A percentile compares a stretch with the other conserved stretches of the same genome.
Evolutionary conservation across 495 filamentous ascomycete species (phyloP).

Genomic region (Elasticomyces elasticus): DNA sequence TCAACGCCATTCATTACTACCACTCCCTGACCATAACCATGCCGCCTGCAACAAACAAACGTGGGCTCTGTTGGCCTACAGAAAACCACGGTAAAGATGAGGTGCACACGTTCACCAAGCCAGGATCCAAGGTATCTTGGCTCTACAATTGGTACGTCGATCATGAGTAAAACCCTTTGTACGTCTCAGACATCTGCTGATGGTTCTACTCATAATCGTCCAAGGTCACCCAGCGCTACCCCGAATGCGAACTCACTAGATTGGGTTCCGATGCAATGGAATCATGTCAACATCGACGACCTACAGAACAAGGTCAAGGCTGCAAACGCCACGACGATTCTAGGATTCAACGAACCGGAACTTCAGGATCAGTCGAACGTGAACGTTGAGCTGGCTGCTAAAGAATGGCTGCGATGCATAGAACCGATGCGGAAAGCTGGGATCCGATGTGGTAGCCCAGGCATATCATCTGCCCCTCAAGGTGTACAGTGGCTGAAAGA

Average conservation of each 20-base stretch:
- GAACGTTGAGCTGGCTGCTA: slow-evolving; percentile 10
- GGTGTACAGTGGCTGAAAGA: slow-evolving; percentile 17
- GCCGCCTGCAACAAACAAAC: slow-evolving; percentile 3
- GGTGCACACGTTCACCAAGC: slow-evolving; percentile 16
- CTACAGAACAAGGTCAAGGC: slow-evolving; percentile 5
- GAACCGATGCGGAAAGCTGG: slow-evolving; percentile 17
- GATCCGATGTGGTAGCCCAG: slow-evolving; percentile 16
- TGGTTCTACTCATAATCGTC: too few species aligned
- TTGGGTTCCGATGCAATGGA: slow-evolving; percentile 22
- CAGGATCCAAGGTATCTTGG: slow-evolving; percentile 18
- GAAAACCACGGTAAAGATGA: slow-evolving; percentile 14
- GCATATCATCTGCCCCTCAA: slow-evolving; percentile 20
- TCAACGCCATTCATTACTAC: not conserved
- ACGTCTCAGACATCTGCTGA: too few species aligned
- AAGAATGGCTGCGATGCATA: slow-evolving; percentile 16
- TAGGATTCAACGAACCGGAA: slow-evolving; percentile 22
- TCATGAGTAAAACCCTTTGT: too few species aligned
- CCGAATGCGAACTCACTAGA: slow-evolving; percentile 14
- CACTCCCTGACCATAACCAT: not conserved
- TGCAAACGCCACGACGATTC: slow-evolving; percentile 1
- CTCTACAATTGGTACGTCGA: slow-evolving; percentile 25
- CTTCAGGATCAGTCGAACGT: slow-evolving; percentile 19
- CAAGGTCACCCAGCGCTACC: slow-evolving; percentile 10
- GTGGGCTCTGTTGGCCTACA: slow-evolving; percentile 19
- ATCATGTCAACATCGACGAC: slow-evolving; percentile 15